These are phyloP conservation scores for Apiospora phragmitis DNA, from an alignment of 2,329 filamentous ascomycete genomes.

Conservation along the genomic window DNA sequence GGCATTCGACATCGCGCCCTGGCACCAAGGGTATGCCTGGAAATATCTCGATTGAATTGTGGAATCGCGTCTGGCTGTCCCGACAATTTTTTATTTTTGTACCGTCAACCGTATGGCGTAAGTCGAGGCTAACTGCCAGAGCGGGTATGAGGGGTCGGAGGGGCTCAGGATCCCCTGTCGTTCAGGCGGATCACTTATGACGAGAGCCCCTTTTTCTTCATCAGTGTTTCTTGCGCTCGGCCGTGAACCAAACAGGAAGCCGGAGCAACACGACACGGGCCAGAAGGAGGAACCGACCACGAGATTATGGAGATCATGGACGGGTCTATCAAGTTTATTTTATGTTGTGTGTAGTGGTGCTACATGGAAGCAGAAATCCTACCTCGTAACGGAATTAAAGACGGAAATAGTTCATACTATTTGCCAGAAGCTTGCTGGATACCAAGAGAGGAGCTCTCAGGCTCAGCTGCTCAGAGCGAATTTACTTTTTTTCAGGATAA, in stretches of 20 bases:
- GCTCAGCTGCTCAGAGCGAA: not conserved
- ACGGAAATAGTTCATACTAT: not conserved
- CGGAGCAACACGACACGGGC: conserved; percentile 11
- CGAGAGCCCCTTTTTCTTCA: conserved; percentile 3
- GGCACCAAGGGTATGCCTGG: not conserved
- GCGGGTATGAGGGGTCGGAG: conserved; percentile 7
- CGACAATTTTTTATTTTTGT: not conserved
- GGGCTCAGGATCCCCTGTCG: not conserved
- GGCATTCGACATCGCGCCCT: not conserved
- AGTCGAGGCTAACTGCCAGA: not conserved
- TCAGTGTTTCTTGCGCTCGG: not conserved
- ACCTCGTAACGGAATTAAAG: not conserved
- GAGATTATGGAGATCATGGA: conserved; percentile 1
- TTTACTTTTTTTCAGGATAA: not conserved
- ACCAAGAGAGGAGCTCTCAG: not conserved
- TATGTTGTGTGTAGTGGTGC: not conserved
- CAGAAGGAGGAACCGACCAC: conserved; percentile 13
- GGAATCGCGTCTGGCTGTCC: not conserved
- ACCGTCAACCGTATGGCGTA: not conserved
- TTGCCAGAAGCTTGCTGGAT: not conserved
- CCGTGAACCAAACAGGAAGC: not conserved
- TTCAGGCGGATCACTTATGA: conserved; percentile 9
- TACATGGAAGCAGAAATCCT: not conserved
- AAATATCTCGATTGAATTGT: conserved; percentile 5
- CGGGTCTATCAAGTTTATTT: not conserved